Conservation (phyloP, 2,329 filamentous ascomycete genomes). For the Paracoccidioides brasiliensis region DNA sequence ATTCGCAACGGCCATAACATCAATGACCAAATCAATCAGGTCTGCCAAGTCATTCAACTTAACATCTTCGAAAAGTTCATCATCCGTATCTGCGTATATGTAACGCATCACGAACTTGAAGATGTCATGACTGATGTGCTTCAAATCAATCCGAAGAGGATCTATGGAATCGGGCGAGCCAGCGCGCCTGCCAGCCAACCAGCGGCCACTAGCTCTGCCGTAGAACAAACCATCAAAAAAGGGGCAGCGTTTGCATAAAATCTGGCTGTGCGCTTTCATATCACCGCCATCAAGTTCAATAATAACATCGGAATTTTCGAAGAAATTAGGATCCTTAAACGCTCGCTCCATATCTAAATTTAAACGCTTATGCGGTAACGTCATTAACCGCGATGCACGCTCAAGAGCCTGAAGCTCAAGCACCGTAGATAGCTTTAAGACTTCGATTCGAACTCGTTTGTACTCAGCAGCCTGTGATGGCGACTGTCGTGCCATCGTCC, state of each 20-base stretch:
- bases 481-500: constrained; percentile 61
- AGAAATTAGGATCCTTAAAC: constrained; percentile 55
- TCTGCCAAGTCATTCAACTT: constrained; percentile 61
- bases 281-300: constrained; percentile 63
- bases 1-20: constrained; percentile 80
- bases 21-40: constrained; percentile 77
- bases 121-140: constrained; percentile 58
- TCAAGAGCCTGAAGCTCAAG: constrained; percentile 63
- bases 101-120: constrained; percentile 70
- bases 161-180: constrained; percentile 25
- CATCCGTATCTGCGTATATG: constrained; percentile 71
- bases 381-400: constrained; percentile 62
- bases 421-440: constrained; percentile 71
- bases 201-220: constrained; percentile 72
- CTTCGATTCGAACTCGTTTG: constrained; percentile 64
- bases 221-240: constrained; percentile 87
- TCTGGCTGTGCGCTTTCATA: constrained; percentile 58
- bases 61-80: constrained; percentile 68
- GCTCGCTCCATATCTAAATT: constrained; percentile 58
- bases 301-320: constrained; percentile 65
- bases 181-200: constrained; percentile 61
- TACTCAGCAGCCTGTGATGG: constrained; percentile 57
- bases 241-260: constrained; percentile 72
- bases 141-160: constrained; percentile 61
- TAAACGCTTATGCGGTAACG: constrained; percentile 49